Conservation (phyloP, 306 rosid species). For the Acacia melanoxylon region DNA sequence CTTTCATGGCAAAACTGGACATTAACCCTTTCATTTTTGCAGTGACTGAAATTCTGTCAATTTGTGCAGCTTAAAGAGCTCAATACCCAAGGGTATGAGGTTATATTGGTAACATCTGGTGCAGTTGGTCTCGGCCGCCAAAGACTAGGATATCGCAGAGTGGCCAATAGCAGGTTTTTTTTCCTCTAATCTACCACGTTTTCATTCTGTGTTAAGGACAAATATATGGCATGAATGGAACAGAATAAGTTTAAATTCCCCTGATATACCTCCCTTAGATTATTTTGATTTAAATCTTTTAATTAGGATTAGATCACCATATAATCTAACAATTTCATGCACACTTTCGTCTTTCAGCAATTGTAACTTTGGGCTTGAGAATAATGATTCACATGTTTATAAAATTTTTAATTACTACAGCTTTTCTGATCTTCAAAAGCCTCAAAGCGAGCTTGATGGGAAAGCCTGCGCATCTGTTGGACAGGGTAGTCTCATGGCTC, state of each 20-base stretch:
- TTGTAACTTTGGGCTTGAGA: not conserved
- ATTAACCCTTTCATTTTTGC: not conserved
- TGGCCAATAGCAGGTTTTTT: slow-evolving; percentile 89
- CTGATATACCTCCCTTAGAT: not conserved
- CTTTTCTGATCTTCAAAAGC: slow-evolving; percentile 91
- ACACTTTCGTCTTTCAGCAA: slow-evolving; percentile 9
- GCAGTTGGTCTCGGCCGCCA: slow-evolving; percentile 97
- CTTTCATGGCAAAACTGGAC: no score
- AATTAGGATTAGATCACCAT: not conserved
- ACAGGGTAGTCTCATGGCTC: slow-evolving; percentile 99
- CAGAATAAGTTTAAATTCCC: not conserved
- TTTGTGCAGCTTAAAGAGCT: slow-evolving; percentile 76
- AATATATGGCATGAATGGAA: not conserved
- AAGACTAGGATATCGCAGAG: slow-evolving; percentile 80
- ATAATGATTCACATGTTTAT: slow-evolving; percentile 1
- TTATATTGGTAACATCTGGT: slow-evolving; percentile 91
- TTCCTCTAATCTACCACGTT: not conserved
- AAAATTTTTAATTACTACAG: slow-evolving; percentile 41
- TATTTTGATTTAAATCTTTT: not conserved
- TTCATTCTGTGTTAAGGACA: not conserved
- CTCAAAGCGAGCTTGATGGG: slow-evolving; percentile 77
- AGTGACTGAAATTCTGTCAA: slow-evolving; percentile 1
- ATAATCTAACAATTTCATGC: slow-evolving; percentile 17
- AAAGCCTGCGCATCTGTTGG: slow-evolving; percentile 98
- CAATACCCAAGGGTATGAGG: slow-evolving; percentile 74